Conservation (phyloP, 2,329 filamentous ascomycete species). For the Stenocarpella maydis region DNA sequence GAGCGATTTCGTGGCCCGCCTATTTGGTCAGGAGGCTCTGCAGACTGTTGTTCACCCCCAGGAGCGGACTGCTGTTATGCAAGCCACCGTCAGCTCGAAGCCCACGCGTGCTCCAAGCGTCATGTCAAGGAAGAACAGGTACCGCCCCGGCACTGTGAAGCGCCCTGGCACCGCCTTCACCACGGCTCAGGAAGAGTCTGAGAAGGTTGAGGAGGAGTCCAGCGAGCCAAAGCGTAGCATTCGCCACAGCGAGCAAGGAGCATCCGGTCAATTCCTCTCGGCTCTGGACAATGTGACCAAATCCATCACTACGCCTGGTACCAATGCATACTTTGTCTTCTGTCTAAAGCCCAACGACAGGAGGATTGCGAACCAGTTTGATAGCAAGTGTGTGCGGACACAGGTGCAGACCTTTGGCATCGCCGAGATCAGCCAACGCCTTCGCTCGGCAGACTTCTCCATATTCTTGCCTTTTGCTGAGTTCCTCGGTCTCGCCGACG, state of each 20-base stretch:
- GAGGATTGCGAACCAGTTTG: constrained; percentile 97
- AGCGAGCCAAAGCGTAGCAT: constrained; percentile 53
- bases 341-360: constrained; percentile 97
- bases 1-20: constrained; percentile 85
- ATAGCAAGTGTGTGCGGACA: constrained; percentile 95
- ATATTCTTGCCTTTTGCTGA: constrained; percentile 95
- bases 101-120: constrained; percentile 92
- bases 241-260: constrained; percentile 75
- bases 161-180: constrained; percentile 44
- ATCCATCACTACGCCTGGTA: constrained; percentile 80
- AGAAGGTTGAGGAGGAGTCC: constrained; percentile 57
- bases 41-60: constrained; percentile 93
- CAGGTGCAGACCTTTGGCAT: constrained; percentile 97
- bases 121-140: constrained; percentile 77
- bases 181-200: constrained; percentile 40
- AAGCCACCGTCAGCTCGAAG: constrained; percentile 95
- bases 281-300: constrained; percentile 91
- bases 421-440: constrained; percentile 92
- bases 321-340: constrained; percentile 96
- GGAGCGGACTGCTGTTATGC: constrained; percentile 89
- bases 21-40: constrained; percentile 95
- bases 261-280: constrained; percentile 89
- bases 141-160: constrained; percentile 48
- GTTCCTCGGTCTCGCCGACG: constrained; percentile 87
- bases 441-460: constrained; percentile 94